phyloP scores from a whole-genome alignment of 305 asterid genomes.

The Salvia sclarea region DNA sequence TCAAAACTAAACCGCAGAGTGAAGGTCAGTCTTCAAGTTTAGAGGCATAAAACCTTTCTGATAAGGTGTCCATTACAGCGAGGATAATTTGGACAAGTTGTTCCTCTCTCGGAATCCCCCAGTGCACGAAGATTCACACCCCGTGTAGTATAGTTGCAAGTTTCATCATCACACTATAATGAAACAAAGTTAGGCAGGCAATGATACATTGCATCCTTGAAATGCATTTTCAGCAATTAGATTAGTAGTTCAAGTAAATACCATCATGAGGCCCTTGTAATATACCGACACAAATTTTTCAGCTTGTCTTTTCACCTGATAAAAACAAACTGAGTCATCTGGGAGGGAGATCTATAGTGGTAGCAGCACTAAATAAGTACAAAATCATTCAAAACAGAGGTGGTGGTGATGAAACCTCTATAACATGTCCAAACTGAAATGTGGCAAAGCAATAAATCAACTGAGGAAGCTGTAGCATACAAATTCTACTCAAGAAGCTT shows the following conservation, averaged over 20 bases:
- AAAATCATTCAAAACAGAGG: conserved; percentile 3
- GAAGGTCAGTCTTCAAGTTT: conserved; percentile 5
- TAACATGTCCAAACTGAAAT: conserved; percentile 1
- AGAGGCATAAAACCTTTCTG: conserved; percentile 59
- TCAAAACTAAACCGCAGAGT: background rate
- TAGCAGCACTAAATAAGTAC: conserved; percentile 17
- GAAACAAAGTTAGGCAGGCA: conserved; percentile 10
- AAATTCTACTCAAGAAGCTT: background rate
- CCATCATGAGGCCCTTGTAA: conserved; percentile 87
- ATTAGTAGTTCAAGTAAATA: conserved; percentile 38
- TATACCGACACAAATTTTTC: conserved; percentile 73
- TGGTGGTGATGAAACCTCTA: background rate
- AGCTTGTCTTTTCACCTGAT: conserved; percentile 87
- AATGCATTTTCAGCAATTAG: conserved; percentile 20
- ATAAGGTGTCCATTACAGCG: conserved; percentile 78
- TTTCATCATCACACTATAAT: conserved; percentile 92
- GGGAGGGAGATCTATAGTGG: conserved; percentile 9
- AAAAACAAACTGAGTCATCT: conserved; percentile 34
- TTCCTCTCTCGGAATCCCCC: conserved; percentile 86
- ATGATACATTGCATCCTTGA: conserved; percentile 13
- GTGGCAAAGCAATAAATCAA: background rate
- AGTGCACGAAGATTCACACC: conserved; percentile 74
- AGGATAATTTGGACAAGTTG: conserved; percentile 92
- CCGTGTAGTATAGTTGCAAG: conserved; percentile 82
- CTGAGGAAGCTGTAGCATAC: background rate